These are phyloP conservation scores for Blastobotrys muscicola DNA, from an alignment of 805 yeast species.

Conservation along the genomic window DNA sequence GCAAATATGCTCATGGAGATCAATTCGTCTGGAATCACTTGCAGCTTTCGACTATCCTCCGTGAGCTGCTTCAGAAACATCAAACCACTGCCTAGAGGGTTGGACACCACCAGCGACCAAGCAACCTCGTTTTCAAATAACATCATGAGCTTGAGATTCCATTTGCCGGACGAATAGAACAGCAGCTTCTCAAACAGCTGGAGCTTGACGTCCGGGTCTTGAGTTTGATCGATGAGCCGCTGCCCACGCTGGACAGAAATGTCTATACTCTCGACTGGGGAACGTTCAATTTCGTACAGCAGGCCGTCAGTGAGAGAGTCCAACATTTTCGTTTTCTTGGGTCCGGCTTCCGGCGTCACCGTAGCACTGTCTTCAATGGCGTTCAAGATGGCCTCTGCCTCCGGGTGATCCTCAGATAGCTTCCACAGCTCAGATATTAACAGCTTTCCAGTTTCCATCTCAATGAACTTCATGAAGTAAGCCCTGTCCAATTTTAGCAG, in stretches of 20 bases:
- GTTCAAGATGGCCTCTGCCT: conserved; percentile 5
- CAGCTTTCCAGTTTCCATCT: conserved; percentile 8
- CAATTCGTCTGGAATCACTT: conserved; percentile 5
- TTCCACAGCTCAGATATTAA: conserved; percentile 13
- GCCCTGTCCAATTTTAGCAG: conserved; percentile 6
- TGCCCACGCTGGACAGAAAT: conserved; percentile 11
- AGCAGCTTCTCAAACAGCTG: conserved; percentile 8
- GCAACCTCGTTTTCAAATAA: conserved; percentile 14
- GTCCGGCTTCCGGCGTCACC: conserved; percentile 2
- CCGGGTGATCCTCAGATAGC: conserved; percentile 6
- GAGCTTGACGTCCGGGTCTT: conserved; percentile 3
- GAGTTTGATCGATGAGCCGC: conserved; percentile 8
- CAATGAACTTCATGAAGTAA: conserved; percentile 7
- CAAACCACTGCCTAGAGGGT: conserved; percentile 26
- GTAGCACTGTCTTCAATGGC: conserved; percentile 8
- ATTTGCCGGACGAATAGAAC: conserved; percentile 4
- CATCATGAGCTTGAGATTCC: conserved; percentile 17
- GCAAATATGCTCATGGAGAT: conserved; percentile 4
- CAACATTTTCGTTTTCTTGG: conserved; percentile 3
- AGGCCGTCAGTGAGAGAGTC: conserved; percentile 6
- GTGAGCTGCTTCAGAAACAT: conserved; percentile 3
- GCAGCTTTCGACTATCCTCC: conserved; percentile 3
- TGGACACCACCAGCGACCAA: conserved; percentile 6
- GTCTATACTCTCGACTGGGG: conserved; percentile 7
- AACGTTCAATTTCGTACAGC: conserved; percentile 8